Evolutionary conservation across 768 basidiomycete genomes (phyloP), one percentile per base, ranked within the genome.

Genomic region (Phaffia tasmanica): DNA sequence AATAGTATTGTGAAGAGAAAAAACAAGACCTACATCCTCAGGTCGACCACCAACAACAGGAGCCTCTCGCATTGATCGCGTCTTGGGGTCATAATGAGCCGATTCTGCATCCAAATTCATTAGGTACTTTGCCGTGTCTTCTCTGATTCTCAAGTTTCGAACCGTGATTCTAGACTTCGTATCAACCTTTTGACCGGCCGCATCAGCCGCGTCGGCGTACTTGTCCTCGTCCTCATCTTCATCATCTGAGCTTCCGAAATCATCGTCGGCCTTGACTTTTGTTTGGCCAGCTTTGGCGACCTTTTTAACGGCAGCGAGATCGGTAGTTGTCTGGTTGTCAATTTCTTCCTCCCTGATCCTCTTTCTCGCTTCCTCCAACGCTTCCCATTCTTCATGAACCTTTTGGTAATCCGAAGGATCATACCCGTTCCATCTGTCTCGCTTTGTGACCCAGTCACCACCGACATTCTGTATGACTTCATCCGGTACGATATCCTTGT

Each of bases 11-110:
- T 16, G 50, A 54, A 54, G 51, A 57, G n/a, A 15, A 23, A 61
- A 48, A 11, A 32, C 21, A 58, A 29, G 27, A 78, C 87, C 60
- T 74, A 93, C 92, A 73, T 98, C 94, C 77, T 94, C 91, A n/a
- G 88, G 78, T 7, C 84, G 80, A 29, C 88, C 79, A 71, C 84
- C 83, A 75, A 83, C 84, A 18, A 85, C 68, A 0, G 94, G 95
- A 51, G 94, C 93, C 73, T 99, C 95, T 77, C 95, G 87, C 95
- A 99, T 99, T 8, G 94, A 97, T 73, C 95, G 86, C 16, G 95
- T 98, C 80, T 99, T 99, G 57, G 95, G 95, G 74, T 99, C 95
- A 75, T 99, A 99, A 79, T 98, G 97, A 11, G 95, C 95, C 72
- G 88, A 91, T 0, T 89, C 86, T 1, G 87, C 87, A 76, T 98